Base-by-base conservation (phyloP, 495 filamentous ascomycete genomes). In the Bacidia gigantensis region DNA sequence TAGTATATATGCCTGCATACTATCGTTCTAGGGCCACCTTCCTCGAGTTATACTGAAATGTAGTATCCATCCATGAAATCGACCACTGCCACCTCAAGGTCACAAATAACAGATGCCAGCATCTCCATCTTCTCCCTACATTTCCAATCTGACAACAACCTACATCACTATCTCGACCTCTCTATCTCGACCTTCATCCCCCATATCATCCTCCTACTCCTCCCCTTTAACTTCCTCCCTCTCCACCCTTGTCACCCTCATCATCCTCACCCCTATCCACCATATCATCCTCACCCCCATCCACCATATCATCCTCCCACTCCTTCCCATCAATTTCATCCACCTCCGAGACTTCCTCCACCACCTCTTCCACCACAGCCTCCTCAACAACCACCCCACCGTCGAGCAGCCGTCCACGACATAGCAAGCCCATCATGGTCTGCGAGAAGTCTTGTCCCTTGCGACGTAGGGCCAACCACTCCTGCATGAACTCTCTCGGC, bases 391-490 rank as follows among this genome's bases (percentile, higher is more conserved):
- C 29, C 29, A 7, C 29, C 5, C 29, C 14, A 14, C 29, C 29
- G 7, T 35, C 7, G 5, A 35, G 29, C 29, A 35, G 29, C 7
- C 29, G 29, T 11, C 58, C 54, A 2, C 41, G 29, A 24, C 52
- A 52, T 14, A 60, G n/a, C 12, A 54, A 11, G 2, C 58, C 58
- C 46, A 57, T 51, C 51, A 52, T 51, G 2, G 55, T 57, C 35
- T 50, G 47, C 0, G 22, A 26, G 20, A 60, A 57, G 11, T 60
- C 55, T 38, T 57, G 51, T 2, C 58, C 58, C 24, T 55, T 60
- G 0, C 51, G 39, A 3, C 54, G 18, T 0, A 60, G 29, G 1
- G 58, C 54, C 26, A 60, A 18, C 58, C 54, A 60, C n/a, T 57
- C 54, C 7, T 60, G 51, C 51, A 55, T 51, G 21, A 58, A 58